These are phyloP conservation scores for Colletotrichum tropicicola DNA, from an alignment of 2,329 filamentous ascomycete genomes.

Conservation along the genomic window DNA sequence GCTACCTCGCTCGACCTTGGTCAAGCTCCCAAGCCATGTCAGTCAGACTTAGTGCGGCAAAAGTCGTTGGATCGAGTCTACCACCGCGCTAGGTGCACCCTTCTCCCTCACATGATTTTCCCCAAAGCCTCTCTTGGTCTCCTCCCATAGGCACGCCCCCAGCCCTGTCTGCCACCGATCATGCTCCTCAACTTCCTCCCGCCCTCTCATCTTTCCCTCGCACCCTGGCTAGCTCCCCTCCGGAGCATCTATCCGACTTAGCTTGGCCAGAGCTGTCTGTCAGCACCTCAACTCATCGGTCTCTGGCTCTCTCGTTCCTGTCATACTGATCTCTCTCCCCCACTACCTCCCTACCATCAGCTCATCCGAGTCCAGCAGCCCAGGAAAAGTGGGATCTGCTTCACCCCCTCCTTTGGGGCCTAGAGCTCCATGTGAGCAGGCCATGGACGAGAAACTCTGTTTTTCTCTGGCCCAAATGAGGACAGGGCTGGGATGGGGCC, in stretches of 20 bases:
- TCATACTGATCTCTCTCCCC: conserved; percentile 5
- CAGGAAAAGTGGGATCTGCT: conserved; percentile 12
- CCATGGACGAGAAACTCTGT: neutral
- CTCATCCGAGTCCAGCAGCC: neutral
- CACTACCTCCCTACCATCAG: conserved; percentile 27
- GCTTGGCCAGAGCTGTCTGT: conserved; percentile 25
- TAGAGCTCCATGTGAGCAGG: neutral
- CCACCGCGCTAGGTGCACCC: conserved; percentile 12
- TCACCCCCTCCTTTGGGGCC: conserved; percentile 4
- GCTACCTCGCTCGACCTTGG: neutral
- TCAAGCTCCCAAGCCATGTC: neutral
- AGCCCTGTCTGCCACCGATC: neutral
- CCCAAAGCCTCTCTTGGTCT: neutral
- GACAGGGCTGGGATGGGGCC: conserved; percentile 12
- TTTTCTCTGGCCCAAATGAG: conserved; percentile 10
- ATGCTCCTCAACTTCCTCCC: neutral
- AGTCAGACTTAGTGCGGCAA: neutral
- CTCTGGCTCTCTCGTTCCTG: conserved; percentile 6
- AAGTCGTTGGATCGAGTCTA: neutral
- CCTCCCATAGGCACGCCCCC: neutral
- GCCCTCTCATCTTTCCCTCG: conserved; percentile 7
- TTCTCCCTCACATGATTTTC: conserved; percentile 8
- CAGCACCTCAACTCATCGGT: conserved; percentile 12
- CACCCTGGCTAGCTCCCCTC: conserved; percentile 8
- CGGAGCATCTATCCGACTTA: conserved; percentile 27